These are phyloP conservation scores for Candida multigemmis DNA, from an alignment of 805 yeast species.

Conservation along the genomic window DNA sequence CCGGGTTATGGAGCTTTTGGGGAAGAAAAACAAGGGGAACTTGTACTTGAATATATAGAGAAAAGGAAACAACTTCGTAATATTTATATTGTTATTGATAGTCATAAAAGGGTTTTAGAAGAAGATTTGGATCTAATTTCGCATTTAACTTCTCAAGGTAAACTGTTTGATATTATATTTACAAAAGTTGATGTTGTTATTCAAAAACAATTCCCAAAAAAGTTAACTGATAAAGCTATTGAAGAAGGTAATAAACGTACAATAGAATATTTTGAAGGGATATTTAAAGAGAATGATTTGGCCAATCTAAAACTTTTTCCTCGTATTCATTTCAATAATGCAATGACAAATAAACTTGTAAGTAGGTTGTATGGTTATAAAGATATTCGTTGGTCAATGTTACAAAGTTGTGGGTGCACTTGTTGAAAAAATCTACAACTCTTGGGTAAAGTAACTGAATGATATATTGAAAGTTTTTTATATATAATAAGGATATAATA, in stretches of 20 bases:
- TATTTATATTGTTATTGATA: slow-evolving; percentile 55
- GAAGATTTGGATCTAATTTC: slow-evolving; percentile 48
- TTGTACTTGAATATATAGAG: slow-evolving; percentile 54
- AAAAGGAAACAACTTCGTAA: slow-evolving; percentile 45
- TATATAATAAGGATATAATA: too few species aligned
- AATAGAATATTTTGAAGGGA: slow-evolving; percentile 2
- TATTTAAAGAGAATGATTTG: slow-evolving; percentile 12
- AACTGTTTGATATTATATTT: slow-evolving; percentile 65
- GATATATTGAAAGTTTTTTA: too few species aligned
- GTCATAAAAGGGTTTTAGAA: slow-evolving; percentile 47
- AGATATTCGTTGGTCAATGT: slow-evolving; percentile 40
- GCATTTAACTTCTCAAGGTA: slow-evolving; percentile 42
- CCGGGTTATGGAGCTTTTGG: slow-evolving; percentile 89
- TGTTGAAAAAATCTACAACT: too few species aligned
- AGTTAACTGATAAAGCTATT: slow-evolving; percentile 1
- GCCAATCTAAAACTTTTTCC: slow-evolving; percentile 16
- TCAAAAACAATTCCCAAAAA: slow-evolving; percentile 4
- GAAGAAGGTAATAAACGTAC: slow-evolving; percentile 2
- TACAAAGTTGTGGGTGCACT: slow-evolving; percentile 44
- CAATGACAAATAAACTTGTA: slow-evolving; percentile 24
- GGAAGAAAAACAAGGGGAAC: slow-evolving; percentile 55
- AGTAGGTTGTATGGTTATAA: slow-evolving; percentile 43
- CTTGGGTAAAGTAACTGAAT: too few species aligned
- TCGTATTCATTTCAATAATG: slow-evolving; percentile 44
- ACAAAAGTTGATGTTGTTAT: slow-evolving; percentile 64